Base-by-base conservation (phyloP, 306 rosid genomes). In the Coriaria nepalensis region DNA sequence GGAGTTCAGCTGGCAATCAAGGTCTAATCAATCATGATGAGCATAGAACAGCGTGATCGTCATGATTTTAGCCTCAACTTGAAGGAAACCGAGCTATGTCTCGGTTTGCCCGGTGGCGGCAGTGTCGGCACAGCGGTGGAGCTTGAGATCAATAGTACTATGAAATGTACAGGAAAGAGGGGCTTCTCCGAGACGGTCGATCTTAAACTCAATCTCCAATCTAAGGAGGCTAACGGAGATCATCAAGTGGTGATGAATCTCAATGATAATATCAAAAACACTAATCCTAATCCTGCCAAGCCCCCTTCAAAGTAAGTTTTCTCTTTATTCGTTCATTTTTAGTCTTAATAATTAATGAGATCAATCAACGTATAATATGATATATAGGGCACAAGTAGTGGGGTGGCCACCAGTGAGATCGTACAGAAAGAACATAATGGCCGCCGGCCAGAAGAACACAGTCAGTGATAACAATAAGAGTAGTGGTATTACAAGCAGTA, bases 361-460 rank as follows among this genome's bases (percentile, higher is more conserved):
- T 11, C 29, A 6, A 15, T 6, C 6, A 5, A 13, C 6, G 7
- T 42, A 14, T 33, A 43, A 9, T 12, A 60, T 57, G 66, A 58
- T n/a, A n/a, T n/a, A n/a, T 75, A 92, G 98, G 75, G 75, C 94
- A 58, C 98, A 85, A 62, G 94, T 85, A 7, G 96, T 92, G 78
- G 98, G 98, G 50, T 92, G 98, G 98, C 98, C 98, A 61, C 98
- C 98, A n/a, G 98, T 92, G 79, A 67, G 93, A n/a, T 75, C 87
- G 8, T 79, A 75, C 76, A 71, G 98, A 59, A 92, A 85, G 94
- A 92, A 85, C 71, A 64, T 71, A 43, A 85, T 85, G 98, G 65
- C 81, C 29, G 65, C 81, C 29, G 3, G 3, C 15, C 96, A 71
- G 33, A 92, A 92, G 67, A 78, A 33, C 20, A 62, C 32, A 50